Evolutionary conservation across 1,284 basidiomycete species (phyloP).

Genomic region (Puccinia coronata): DNA sequence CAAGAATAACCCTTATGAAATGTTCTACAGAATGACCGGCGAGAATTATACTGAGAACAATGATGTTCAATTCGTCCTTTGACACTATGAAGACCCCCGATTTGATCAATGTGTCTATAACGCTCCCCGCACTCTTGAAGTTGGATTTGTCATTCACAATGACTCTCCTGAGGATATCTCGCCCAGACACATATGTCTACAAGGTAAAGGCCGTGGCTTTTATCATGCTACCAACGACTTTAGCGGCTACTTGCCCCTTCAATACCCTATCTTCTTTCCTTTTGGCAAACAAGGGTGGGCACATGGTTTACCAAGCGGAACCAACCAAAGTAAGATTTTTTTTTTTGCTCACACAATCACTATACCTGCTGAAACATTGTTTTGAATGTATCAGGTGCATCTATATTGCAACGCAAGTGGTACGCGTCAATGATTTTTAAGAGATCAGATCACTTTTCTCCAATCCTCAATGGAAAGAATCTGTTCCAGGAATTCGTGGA

Average conservation of each 20-base stretch:
- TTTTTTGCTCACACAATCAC: neutral
- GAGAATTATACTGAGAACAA: neutral
- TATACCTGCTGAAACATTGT: too few relatives aligned
- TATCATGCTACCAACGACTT: neutral
- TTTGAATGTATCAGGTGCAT: neutral
- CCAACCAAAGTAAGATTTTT: neutral
- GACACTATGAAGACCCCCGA: neutral
- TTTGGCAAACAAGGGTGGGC: slow-evolving; percentile 7
- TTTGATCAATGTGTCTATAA: neutral
- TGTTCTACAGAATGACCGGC: neutral
- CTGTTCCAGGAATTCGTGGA: too few relatives aligned
- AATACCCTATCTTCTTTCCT: slow-evolving; percentile 10
- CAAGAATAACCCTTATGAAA: neutral
- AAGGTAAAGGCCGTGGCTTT: neutral
- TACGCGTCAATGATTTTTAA: neutral
- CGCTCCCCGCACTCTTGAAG: neutral
- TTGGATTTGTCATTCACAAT: neutral
- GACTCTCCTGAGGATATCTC: neutral
- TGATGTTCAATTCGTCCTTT: neutral
- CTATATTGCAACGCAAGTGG: slow-evolving; percentile 1
- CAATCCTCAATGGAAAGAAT: too few relatives aligned
- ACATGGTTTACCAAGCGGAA: neutral
- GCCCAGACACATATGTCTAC: neutral
- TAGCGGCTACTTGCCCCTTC: neutral
- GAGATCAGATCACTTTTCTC: neutral